Percentiles rank a stretch among this genome's conserved stretches.
These are phyloP conservation scores for Massariosphaeria phaeospora DNA, from an alignment of 495 filamentous ascomycete species.

Conservation along the genomic window DNA sequence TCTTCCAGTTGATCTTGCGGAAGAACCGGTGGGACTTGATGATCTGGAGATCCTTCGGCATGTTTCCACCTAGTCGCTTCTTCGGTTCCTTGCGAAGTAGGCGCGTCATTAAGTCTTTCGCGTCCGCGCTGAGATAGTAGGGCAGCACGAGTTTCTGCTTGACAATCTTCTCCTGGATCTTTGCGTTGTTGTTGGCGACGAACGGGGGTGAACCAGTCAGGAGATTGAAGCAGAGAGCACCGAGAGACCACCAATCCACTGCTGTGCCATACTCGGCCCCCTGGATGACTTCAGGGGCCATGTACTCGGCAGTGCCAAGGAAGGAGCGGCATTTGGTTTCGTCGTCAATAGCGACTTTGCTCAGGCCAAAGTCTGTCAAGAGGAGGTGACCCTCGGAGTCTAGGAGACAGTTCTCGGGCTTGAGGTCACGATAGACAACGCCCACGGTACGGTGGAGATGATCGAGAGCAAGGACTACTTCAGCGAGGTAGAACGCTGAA, in stretches of 20 bases:
- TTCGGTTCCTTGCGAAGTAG: slow-evolving; percentile 84
- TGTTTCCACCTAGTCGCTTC: slow-evolving; percentile 80
- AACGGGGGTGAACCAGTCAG: slow-evolving; percentile 89
- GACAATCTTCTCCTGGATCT: slow-evolving; percentile 88
- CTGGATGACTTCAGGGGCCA: slow-evolving; percentile 90
- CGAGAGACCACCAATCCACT: slow-evolving; percentile 98
- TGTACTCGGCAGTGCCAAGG: slow-evolving; percentile 94
- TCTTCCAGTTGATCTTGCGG: slow-evolving; percentile 88
- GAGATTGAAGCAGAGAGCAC: slow-evolving; percentile 84
- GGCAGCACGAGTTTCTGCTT: slow-evolving; percentile 82
- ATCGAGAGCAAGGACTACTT: slow-evolving; percentile 89
- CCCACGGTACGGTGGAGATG: slow-evolving; percentile 88
- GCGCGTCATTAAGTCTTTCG: slow-evolving; percentile 86
- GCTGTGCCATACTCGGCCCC: slow-evolving; percentile 83
- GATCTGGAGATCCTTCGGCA: slow-evolving; percentile 75
- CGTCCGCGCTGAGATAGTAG: slow-evolving; percentile 81
- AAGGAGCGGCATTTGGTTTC: slow-evolving; percentile 70
- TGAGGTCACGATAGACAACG: slow-evolving; percentile 93
- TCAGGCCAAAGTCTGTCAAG: slow-evolving; percentile 93
- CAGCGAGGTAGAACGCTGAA: slow-evolving; percentile 95
- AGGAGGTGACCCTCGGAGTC: slow-evolving; percentile 88
- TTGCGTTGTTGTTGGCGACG: slow-evolving; percentile 79
- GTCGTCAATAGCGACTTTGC: slow-evolving; percentile 85
- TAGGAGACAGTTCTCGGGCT: slow-evolving; percentile 95
- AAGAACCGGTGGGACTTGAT: slow-evolving; percentile 97